These are phyloP conservation scores for Candida pseudoglaebosa DNA, from an alignment of 805 yeast species.

Conservation along the genomic window DNA sequence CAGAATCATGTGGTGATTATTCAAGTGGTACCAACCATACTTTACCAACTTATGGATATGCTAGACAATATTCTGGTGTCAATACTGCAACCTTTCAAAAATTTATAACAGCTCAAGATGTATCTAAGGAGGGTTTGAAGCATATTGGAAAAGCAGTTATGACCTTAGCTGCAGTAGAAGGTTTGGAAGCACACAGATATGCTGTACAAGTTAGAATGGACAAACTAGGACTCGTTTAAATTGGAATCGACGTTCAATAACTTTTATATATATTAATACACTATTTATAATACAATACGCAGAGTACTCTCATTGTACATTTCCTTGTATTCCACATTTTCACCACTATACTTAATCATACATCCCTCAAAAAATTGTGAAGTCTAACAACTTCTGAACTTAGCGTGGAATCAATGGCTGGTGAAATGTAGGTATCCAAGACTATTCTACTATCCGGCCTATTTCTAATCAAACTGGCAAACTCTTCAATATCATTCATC, in stretches of 20 bases:
- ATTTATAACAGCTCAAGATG: constrained; percentile 90
- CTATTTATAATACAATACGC: not conserved
- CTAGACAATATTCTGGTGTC: constrained; percentile 95
- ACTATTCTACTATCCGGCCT: constrained; percentile 33
- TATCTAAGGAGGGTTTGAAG: constrained; percentile 77
- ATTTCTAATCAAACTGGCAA: constrained; percentile 16
- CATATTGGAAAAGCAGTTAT: constrained; percentile 95
- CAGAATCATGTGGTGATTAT: constrained; percentile 98
- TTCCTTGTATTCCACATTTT: no score
- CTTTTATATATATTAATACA: not conserved
- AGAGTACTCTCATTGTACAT: not conserved
- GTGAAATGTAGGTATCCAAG: constrained; percentile 32
- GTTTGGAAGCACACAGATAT: constrained; percentile 94
- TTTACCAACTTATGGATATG: constrained; percentile 96
- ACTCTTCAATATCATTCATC: constrained; percentile 12
- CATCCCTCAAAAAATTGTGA: constrained; percentile 1
- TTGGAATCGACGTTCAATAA: not conserved
- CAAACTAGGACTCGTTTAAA: constrained; percentile 55
- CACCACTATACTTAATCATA: no score
- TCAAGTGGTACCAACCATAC: constrained; percentile 98
- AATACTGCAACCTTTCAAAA: constrained; percentile 95
- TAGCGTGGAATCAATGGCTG: constrained; percentile 31
- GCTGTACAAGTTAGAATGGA: constrained; percentile 95
- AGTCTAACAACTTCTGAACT: constrained; percentile 37
- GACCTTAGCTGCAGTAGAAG: constrained; percentile 94